A percentile compares a stretch with the other conserved stretches of the same genome.
Evolutionary conservation across 2,329 filamentous ascomycete species (phyloP).

Genomic region (Monilinia fructigena): DNA sequence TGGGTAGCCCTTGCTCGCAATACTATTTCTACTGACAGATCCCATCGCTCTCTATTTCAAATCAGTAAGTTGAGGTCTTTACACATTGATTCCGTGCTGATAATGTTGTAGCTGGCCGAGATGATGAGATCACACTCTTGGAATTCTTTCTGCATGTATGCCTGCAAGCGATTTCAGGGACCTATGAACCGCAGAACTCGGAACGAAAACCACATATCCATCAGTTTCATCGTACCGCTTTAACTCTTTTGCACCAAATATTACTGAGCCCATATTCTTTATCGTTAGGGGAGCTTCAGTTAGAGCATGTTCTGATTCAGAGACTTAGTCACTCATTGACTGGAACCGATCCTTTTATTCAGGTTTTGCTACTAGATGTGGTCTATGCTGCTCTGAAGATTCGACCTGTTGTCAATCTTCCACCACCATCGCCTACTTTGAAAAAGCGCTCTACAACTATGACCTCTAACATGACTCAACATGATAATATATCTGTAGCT

Average conservation of each 20-base stretch:
- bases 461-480: constrained; percentile 15
- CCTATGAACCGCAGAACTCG: constrained; percentile 41
- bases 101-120: constrained; percentile 47
- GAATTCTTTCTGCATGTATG: constrained; percentile 67
- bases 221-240: constrained; percentile 67
- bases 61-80: constrained; percentile 50
- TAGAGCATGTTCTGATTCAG: constrained; percentile 70
- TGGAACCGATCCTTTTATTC: constrained; percentile 66
- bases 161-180: constrained; percentile 57
- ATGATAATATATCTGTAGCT: constrained; percentile 39
- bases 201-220: constrained; percentile 53
- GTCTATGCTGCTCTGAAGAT: constrained; percentile 72
- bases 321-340: constrained; percentile 61
- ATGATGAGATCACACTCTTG: constrained; percentile 60
- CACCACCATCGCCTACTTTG: constrained; percentile 32
- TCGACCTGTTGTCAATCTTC: constrained; percentile 38
- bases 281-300: constrained; percentile 58
- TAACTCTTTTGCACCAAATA: constrained; percentile 69
- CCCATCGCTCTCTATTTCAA: constrained; percentile 45
- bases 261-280: constrained; percentile 62
- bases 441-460: constrained; percentile 35
- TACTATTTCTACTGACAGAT: constrained; percentile 49
- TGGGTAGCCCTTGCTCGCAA: constrained; percentile 71
- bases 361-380: constrained; percentile 76
- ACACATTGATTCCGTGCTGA: constrained; percentile 25